Evolutionary conservation across 768 basidiomycete genomes (phyloP), one percentile per base, ranked within the genome.

Genomic region (Sporobolomyces phaffii): DNA sequence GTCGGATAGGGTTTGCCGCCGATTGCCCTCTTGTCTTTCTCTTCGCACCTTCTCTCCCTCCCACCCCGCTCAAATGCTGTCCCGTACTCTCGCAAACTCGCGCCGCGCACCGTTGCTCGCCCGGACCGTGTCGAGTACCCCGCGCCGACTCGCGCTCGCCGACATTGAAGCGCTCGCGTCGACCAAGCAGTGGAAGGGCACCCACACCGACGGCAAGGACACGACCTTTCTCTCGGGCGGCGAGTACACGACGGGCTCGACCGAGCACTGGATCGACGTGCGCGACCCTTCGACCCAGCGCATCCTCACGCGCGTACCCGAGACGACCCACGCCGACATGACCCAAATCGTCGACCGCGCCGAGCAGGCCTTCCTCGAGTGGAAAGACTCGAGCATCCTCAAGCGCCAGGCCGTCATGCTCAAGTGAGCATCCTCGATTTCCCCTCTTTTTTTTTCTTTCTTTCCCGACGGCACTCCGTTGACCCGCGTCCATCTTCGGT

Each of bases 261-360:
- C 88, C 24, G 78, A 81, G 2, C 81, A 87, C 65, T 97, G 89
- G 88, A 84, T 90, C 66, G 90, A 94, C 51, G 84, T 96, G 5
- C 80, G 85, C 57, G 94, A 98, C 79, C 94, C 93, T 90, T 87
- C 91, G 6, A 91, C 93, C 0, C 93, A 99, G 81, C 87, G 90
- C 0, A 75, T 97, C 31, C 84, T 99, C 70, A 89, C 89, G 36
- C 84, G 84, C 22, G 92, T 94, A 9, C 94, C 94, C 11, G 89
- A 97, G 79, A 91, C 91, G 1, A 90, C 91, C 0, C 75, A 79
- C 24, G 73, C 80, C 20, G 93, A 97, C 77, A 92, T 98, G 75
- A 83, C 85, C 24, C 83, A 86, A 65, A 92, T 93, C 14, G 87
- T 90, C 10, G 83, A 85, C 54, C 86, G 90, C 43, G 92, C 94